Evolutionary conservation across 441 rosid species (phyloP).

Genomic region (Croton setiger): DNA sequence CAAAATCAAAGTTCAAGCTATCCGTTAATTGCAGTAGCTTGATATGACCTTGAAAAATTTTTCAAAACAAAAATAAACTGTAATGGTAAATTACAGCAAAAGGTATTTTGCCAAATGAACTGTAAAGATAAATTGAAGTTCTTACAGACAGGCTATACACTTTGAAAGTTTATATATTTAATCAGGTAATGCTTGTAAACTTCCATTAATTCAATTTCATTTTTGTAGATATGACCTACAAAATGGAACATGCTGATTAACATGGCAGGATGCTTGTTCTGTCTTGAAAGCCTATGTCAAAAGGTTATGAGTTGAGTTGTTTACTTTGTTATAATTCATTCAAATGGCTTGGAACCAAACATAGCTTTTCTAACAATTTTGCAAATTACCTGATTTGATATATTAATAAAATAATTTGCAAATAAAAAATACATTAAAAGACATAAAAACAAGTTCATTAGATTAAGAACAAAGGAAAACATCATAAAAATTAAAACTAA

Average conservation of each 20-base stretch:
- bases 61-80: neutral
- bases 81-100: neutral
- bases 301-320: neutral
- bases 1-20: conserved; percentile 23
- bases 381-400: neutral
- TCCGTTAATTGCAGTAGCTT: conserved; percentile 10
- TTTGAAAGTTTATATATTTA: neutral
- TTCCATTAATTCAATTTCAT: neutral
- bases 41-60: neutral
- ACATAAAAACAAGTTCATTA: neutral
- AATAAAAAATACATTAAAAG: neutral
- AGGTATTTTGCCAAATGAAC: neutral
- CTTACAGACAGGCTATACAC: neutral
- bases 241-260: neutral
- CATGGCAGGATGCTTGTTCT: neutral
- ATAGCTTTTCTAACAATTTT: neutral
- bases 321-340: neutral
- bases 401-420: neutral
- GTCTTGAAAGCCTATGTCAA: neutral
- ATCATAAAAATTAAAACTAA: neutral
- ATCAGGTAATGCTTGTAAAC: neutral
- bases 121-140: neutral
- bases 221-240: neutral
- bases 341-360: neutral
- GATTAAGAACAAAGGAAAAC: neutral